phyloP scores from a whole-genome alignment of 2,329 filamentous ascomycete genomes.

The Cadophora gregata region DNA sequence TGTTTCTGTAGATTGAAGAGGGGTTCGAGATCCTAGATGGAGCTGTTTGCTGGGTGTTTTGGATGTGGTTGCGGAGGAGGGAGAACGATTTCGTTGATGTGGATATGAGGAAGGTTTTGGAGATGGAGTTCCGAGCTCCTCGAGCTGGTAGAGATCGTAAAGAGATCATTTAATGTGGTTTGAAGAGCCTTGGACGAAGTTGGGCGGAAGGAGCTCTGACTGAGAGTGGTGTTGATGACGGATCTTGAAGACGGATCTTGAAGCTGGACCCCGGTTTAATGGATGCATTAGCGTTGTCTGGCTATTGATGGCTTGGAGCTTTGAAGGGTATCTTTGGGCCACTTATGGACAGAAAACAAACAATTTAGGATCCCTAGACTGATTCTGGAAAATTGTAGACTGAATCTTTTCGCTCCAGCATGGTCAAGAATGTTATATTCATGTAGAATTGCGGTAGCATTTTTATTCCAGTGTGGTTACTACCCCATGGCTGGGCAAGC shows the following conservation, averaged over 20 bases:
- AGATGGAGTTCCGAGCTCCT: slow-evolving; percentile 24
- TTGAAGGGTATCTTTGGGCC: neutral
- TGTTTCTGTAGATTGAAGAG: neutral
- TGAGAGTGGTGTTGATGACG: slow-evolving; percentile 1
- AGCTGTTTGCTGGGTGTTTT: neutral
- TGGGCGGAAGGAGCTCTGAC: neutral
- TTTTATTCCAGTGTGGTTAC: too few relatives aligned
- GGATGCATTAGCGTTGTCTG: slow-evolving; percentile 4
- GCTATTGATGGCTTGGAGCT: neutral
- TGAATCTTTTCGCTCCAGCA: too few relatives aligned
- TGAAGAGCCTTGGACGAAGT: neutral
- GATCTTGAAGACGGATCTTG: slow-evolving; percentile 14
- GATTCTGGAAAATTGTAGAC: too few relatives aligned
- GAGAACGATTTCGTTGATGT: slow-evolving; percentile 4
- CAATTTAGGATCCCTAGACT: too few relatives aligned
- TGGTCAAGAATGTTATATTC: too few relatives aligned
- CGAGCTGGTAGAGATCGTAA: slow-evolving; percentile 29
- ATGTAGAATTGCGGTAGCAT: too few relatives aligned
- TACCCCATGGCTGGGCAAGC: too few relatives aligned
- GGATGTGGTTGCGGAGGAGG: slow-evolving; percentile 4
- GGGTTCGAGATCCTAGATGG: neutral
- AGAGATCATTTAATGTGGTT: slow-evolving; percentile 32
- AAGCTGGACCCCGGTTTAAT: neutral
- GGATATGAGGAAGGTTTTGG: slow-evolving; percentile 16
- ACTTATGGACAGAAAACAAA: neutral